Evolutionary conservation across 768 basidiomycete genomes (phyloP).

Genomic region (Mrakia gelida): DNA sequence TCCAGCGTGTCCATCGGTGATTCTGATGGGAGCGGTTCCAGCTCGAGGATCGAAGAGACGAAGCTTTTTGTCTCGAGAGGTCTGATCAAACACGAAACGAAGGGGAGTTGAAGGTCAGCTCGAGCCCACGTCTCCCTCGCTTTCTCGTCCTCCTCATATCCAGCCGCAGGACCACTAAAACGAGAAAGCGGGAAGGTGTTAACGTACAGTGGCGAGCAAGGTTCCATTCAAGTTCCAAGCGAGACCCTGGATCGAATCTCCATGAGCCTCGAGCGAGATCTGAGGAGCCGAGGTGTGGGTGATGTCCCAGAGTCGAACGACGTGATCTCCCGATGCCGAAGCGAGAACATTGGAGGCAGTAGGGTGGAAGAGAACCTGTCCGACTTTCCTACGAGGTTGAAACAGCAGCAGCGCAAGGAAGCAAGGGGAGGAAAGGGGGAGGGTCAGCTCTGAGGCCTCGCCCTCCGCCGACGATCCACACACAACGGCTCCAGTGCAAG

Average conservation of each 20-base stretch:
- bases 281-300: conserved; percentile 64
- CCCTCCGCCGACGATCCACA: neutral
- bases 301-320: conserved; percentile 88
- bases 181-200: neutral
- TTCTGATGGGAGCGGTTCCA: conserved; percentile 73
- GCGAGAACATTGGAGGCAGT: conserved; percentile 82
- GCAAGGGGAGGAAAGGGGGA: neutral
- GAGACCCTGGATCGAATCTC: conserved; percentile 80
- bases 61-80: conserved; percentile 86
- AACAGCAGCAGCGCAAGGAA: conserved; percentile 34
- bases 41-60: conserved; percentile 85
- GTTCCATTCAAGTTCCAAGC: conserved; percentile 77
- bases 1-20: conserved; percentile 82
- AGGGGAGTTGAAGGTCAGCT: neutral
- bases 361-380: conserved; percentile 91
- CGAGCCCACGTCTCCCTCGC: neutral
- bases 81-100: conserved; percentile 42
- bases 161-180: too few relatives aligned
- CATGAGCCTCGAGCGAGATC: conserved; percentile 64
- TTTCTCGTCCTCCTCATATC: too few relatives aligned
- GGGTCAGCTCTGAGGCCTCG: neutral
- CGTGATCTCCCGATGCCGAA: conserved; percentile 70
- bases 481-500: too few relatives aligned
- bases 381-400: conserved; percentile 60
- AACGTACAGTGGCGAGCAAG: conserved; percentile 61